Percentiles rank a stretch among this genome's conserved stretches.
Conservation (phyloP, 2,329 filamentous ascomycete species). For the Aspergillus ochraceoroseus region DNA sequence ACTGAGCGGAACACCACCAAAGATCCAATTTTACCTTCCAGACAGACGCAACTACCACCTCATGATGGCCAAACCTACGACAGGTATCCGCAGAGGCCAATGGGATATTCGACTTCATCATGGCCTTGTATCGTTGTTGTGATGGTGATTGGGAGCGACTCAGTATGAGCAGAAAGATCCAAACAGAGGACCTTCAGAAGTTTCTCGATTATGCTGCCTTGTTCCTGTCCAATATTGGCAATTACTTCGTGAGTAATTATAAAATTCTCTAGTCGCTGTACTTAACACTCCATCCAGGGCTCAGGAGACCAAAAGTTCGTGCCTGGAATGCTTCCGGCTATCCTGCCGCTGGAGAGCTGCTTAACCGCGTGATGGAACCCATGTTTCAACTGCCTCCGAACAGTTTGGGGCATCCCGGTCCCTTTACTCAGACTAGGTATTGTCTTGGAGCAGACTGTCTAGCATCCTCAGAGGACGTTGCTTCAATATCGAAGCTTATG, state of each 20-base stretch:
- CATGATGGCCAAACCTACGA: too few relatives aligned
- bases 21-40: too few relatives aligned
- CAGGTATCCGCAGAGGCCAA: slow-evolving; percentile 52
- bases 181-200: slow-evolving; percentile 39
- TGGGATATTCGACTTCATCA: slow-evolving; percentile 53
- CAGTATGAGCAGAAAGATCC: slow-evolving; percentile 28
- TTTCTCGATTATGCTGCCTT: slow-evolving; percentile 44
- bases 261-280: background rate
- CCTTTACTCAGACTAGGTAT: slow-evolving; percentile 42
- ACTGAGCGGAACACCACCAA: too few relatives aligned
- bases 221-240: slow-evolving; percentile 53
- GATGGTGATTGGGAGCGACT: slow-evolving; percentile 49
- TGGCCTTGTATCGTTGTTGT: slow-evolving; percentile 47
- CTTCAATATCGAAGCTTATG: slow-evolving; percentile 40
- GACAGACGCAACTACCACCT: too few relatives aligned
- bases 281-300: slow-evolving; percentile 26
- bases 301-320: slow-evolving; percentile 28
- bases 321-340: slow-evolving; percentile 17
- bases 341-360: background rate
- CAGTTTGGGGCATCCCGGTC: slow-evolving; percentile 45
- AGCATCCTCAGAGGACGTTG: slow-evolving; percentile 47
- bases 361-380: slow-evolving; percentile 10
- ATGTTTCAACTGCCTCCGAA: slow-evolving; percentile 16
- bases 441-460: slow-evolving; percentile 26
- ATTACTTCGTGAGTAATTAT: slow-evolving; percentile 39